These are phyloP conservation scores for Meripilus lineatus DNA, from an alignment of 1,284 basidiomycete species.

Conservation along the genomic window DNA sequence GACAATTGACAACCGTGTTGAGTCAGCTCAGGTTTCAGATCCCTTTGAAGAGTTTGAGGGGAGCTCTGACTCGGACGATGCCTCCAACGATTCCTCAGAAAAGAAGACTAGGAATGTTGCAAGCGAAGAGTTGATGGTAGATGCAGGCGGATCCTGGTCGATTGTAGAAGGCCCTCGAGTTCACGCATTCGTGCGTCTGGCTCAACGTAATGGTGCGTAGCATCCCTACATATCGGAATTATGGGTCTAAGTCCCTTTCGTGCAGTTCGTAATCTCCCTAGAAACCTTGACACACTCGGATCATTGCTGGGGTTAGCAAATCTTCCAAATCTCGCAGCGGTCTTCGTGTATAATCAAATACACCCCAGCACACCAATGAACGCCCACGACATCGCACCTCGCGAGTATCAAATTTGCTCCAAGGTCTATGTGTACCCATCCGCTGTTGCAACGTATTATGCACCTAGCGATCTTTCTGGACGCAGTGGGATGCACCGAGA, in stretches of 20 bases:
- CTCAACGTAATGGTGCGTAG: neutral
- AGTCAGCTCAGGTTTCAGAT: neutral
- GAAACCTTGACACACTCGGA: neutral
- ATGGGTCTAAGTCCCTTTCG: no score
- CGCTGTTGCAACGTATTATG: constrained; percentile 9
- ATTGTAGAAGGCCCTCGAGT: constrained; percentile 2
- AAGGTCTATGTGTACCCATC: neutral
- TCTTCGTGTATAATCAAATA: constrained; percentile 5
- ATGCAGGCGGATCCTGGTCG: no score
- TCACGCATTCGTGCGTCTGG: neutral
- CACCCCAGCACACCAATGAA: neutral
- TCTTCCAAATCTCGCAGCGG: neutral
- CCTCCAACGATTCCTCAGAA: no score
- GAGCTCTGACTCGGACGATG: no score
- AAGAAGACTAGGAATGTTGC: no score
- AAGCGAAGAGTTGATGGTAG: no score
- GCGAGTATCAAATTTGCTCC: neutral
- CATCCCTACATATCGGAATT: no score
- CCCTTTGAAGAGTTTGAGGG: no score
- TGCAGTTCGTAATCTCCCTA: neutral
- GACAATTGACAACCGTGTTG: no score
- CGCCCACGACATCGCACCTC: neutral
- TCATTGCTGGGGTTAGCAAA: neutral
- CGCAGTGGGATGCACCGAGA: no score
- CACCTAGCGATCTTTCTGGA: constrained; percentile 22